Conservation (phyloP, 208 protist genomes). For the Trypanosomatidae sp. region DNA sequence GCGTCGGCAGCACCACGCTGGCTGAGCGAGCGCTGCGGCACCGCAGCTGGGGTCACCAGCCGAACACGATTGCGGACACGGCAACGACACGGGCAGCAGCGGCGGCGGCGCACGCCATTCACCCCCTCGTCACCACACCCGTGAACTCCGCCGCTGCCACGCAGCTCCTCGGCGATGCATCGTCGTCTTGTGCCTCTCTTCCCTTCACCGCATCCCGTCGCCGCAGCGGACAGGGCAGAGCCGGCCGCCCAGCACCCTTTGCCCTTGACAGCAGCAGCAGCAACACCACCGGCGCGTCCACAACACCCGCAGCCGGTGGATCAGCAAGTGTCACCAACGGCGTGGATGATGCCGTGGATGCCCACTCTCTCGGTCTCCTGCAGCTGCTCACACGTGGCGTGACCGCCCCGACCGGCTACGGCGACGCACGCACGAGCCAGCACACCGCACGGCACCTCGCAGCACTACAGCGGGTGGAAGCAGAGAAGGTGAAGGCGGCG, state of each 20-base stretch:
- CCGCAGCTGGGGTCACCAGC: conserved; percentile 30
- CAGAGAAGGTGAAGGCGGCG: conserved; percentile 13
- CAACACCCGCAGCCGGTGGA: too few relatives aligned
- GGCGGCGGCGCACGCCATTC: neutral
- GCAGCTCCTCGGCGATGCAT: neutral
- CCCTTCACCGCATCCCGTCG: conserved; percentile 26
- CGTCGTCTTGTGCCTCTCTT: conserved; percentile 2
- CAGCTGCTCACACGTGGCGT: conserved; percentile 71
- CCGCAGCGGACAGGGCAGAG: conserved; percentile 6
- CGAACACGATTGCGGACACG: conserved; percentile 27
- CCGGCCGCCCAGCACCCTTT: conserved; percentile 21
- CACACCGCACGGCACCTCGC: conserved; percentile 38
- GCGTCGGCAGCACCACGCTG: conserved; percentile 44
- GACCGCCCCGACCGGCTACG: conserved; percentile 57
- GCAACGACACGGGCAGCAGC: conserved; percentile 5
- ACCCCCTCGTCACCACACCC: neutral
- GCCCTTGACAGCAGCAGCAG: too few relatives aligned
- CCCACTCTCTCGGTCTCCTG: conserved; percentile 49
- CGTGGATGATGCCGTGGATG: conserved; percentile 7
- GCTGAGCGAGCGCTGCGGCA: conserved; percentile 36
- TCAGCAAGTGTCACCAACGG: too few relatives aligned
- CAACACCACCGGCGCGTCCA: too few relatives aligned
- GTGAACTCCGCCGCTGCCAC: neutral
- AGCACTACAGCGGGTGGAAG: conserved; percentile 4
- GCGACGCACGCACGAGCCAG: conserved; percentile 32